Evolutionary conservation across 192 early-diverging fungal species (phyloP).

Genomic region (Backusella sp.): DNA sequence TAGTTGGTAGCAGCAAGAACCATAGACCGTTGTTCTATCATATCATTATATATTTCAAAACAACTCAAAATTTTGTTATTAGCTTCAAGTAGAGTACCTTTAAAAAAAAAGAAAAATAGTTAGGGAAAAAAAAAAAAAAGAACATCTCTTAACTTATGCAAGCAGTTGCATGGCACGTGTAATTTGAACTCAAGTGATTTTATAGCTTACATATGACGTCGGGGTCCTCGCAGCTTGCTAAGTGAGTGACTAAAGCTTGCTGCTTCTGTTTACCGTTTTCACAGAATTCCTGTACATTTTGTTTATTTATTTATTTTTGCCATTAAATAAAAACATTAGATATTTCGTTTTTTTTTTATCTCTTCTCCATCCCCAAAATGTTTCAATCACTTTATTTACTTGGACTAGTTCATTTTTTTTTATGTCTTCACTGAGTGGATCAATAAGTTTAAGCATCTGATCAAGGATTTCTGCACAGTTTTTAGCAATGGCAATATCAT

Average conservation of each 20-base stretch:
- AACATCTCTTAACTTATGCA: slow-evolving; percentile 4
- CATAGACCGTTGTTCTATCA: slow-evolving; percentile 51
- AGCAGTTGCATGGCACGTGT: background rate
- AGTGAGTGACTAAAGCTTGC: slow-evolving; percentile 38
- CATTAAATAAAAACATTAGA: slow-evolving; percentile 2
- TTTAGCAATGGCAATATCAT: slow-evolving; percentile 51
- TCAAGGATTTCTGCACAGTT: slow-evolving; percentile 50
- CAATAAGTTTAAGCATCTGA: slow-evolving; percentile 52
- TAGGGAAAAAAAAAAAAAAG: slow-evolving; percentile 1
- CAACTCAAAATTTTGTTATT: slow-evolving; percentile 50
- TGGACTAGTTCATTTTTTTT: slow-evolving; percentile 53
- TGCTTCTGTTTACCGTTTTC: slow-evolving; percentile 46
- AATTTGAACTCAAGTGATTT: background rate
- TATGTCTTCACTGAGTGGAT: slow-evolving; percentile 51
- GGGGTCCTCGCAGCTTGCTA: slow-evolving; percentile 31
- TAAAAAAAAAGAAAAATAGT: background rate
- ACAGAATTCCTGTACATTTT: slow-evolving; percentile 48
- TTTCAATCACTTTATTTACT: slow-evolving; percentile 23
- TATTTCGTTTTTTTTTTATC: background rate
- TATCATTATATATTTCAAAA: slow-evolving; percentile 56
- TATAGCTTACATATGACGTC: slow-evolving; percentile 41
- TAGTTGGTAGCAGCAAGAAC: slow-evolving; percentile 42
- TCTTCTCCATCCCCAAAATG: background rate
- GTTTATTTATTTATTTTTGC: background rate
- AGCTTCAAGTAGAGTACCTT: slow-evolving; percentile 47